Base-by-base conservation (phyloP, 177 flowering plant species). In the Telopea speciosissima region DNA sequence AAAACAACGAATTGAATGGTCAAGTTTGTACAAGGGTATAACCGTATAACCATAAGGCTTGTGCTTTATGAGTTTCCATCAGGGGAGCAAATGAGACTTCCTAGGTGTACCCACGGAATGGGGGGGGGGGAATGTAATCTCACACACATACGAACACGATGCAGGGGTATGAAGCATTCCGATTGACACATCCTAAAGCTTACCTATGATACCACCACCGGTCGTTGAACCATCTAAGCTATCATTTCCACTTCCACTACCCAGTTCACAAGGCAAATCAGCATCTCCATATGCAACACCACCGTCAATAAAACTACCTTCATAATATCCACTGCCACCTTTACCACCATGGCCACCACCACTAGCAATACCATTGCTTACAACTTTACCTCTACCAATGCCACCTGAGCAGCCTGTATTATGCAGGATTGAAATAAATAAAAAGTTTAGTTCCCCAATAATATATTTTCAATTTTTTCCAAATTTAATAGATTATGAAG, bases 311-410 rank as follows among this genome's bases (percentile, higher is more conserved):
- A 80, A 83, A 72, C 76, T 85, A 44, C 83, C 89, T 76, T 89
- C 80, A 56, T 78, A 90, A 74, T 86, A 93, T 69, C 85, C 97
- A 78, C 68, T 80, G 14, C 99, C 99, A 62, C 99, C 99, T 79
- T 78, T 86, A 66, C 99, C 99, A 76, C 98, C 99, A 88, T 96
- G 97, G 13, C 99, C 99, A 68, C 86, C 99, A 73, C 99, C 99
- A 83, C 98, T 84, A 62, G 93, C 85, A 61, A 88, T 73, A 56
- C 97, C 97, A 74, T 81, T 89, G 77, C 85, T 78, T 68, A 86
- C 60, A 68, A 85, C 45, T 26, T 79, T 76, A 70, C 97, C 99
- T 74, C 77, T 83, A 54, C 99, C 99, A 58, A 87, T 72, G 17
- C 99, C 99, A 69, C 96, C 97, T 17, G 78, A 81, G 79, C 99